phyloP scores from a whole-genome alignment of 202 grass and related monocot genomes.

The Zizania palustris region DNA sequence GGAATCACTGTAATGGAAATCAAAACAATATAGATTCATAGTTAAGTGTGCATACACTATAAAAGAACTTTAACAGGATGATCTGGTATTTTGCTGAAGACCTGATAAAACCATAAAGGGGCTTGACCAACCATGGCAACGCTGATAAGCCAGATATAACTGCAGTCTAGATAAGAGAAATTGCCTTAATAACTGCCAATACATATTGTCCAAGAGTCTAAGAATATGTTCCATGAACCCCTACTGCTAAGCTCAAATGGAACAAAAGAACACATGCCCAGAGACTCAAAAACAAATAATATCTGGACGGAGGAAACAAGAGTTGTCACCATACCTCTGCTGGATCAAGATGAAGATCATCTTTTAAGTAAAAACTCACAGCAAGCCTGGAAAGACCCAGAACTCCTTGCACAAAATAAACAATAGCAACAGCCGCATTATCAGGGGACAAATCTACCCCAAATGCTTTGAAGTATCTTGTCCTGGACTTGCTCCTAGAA shows the following conservation, averaged over 20 bases:
- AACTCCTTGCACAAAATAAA: constrained; percentile 99
- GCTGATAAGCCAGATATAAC: constrained; percentile 91
- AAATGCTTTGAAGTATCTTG: constrained; percentile 58
- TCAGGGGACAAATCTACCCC: constrained; percentile 87
- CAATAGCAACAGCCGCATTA: constrained; percentile 85
- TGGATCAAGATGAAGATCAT: constrained; percentile 92
- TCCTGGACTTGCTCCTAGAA: constrained; percentile 46
- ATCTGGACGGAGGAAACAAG: constrained; percentile 1
- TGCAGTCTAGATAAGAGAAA: constrained; percentile 83
- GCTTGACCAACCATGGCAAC: constrained; percentile 96
- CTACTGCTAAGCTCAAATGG: constrained; percentile 4
- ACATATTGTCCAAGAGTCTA: constrained; percentile 13
- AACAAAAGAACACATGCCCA: constrained; percentile 17
- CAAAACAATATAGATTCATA: constrained; percentile 5
- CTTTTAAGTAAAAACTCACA: constrained; percentile 96
- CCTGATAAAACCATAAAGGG: constrained; percentile 98
- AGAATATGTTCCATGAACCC: constrained; percentile 31
- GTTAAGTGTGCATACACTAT: background rate
- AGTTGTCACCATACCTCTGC: constrained; percentile 66
- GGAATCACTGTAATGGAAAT: constrained; percentile 73
- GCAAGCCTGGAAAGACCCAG: constrained; percentile 89
- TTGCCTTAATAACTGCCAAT: constrained; percentile 37
- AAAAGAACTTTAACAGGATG: constrained; percentile 18
- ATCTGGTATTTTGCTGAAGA: constrained; percentile 39
- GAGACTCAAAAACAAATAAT: constrained; percentile 9